Conservation (phyloP, 306 rosid species). For the Pterocarpus macrocarpus region DNA sequence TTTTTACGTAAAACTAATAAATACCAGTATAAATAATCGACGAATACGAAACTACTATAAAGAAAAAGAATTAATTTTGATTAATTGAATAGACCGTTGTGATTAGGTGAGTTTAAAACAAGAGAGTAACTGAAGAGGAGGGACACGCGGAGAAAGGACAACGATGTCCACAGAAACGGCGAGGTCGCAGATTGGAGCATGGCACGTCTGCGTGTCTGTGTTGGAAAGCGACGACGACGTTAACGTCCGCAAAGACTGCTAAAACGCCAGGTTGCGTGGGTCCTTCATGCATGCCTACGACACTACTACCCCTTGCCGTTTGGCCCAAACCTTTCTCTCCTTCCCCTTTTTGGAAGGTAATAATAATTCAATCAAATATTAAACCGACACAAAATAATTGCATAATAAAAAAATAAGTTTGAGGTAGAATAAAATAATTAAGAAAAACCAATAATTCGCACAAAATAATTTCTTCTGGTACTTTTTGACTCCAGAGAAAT, state of each 20-base stretch:
- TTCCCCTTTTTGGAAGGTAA: not conserved
- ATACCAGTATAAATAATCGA: not conserved
- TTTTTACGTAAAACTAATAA: not conserved
- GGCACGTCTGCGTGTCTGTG: conserved; percentile 32
- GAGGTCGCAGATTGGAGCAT: conserved; percentile 20
- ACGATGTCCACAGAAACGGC: conserved; percentile 4
- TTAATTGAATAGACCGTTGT: not conserved
- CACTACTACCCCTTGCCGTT: not conserved
- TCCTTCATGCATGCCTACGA: conserved; percentile 22
- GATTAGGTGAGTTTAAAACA: conserved; percentile 7
- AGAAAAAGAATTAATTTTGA: not conserved
- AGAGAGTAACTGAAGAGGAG: conserved; percentile 25
- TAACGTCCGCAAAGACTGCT: conserved; percentile 36
- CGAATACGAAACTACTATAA: not conserved
- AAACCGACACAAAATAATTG: conserved; percentile 1
- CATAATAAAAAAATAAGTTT: not conserved
- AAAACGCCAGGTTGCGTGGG: conserved; percentile 39
- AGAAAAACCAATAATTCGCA: too few relatives aligned
- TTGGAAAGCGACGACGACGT: conserved; percentile 45
- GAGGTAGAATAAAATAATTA: too few relatives aligned
- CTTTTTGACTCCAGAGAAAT: too few relatives aligned
- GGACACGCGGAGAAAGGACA: conserved; percentile 44
- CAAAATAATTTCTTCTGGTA: too few relatives aligned
- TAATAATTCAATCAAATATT: not conserved
- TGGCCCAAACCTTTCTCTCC: conserved; percentile 1